Base-by-base conservation (phyloP, 2,329 filamentous ascomycete species). In the Pestalotiopsis sp. region DNA sequence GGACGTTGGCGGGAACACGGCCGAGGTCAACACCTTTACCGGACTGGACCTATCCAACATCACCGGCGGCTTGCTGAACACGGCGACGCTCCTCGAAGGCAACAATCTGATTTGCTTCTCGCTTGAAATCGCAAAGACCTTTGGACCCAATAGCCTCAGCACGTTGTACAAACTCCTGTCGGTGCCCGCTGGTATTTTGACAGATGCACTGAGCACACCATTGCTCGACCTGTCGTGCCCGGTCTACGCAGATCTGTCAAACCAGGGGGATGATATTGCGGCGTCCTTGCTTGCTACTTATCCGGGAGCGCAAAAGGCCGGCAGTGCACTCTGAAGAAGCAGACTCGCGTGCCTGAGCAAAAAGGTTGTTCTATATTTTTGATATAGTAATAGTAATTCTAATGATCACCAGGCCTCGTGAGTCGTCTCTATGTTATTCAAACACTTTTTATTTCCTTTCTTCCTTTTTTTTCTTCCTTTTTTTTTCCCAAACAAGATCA, bases 91-190 rank as follows among this genome's bases (percentile, higher is more conserved):
- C 38, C 70, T 71, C 14, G 70, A 77, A 62, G 71, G 70, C 6
- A 80, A 81, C 68, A 82, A 82, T 59, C 73, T 82, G 2, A 67
- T 79, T 11, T 83, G 82, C 70, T 65, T 68, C 38, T 49, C 41
- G 9, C 56, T 68, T 2, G 25, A 68, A 23, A 31, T 58, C 12
- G 36, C 45, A 25, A 66, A 38, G 41, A 64, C 61, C 11, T 59
- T 59, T 27, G 57, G 57, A 12, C 57, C 57, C 23, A 59, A 59
- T 11, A 59, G 57, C 23, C 27, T 59, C 23, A 59, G 57, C 57
- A 59, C 57, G 20, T 36, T 59, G 25, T 59, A 59, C 27, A 4
- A 36, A 4, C 14, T 14, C 23, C 57, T 59, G 11, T 59, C 57
- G 12, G 57, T 36, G 23, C 57, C 57, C 6, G 23, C 27, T 27